Base-by-base conservation (phyloP, 106 monocot genomes). In the Amphibolis antarctica region DNA sequence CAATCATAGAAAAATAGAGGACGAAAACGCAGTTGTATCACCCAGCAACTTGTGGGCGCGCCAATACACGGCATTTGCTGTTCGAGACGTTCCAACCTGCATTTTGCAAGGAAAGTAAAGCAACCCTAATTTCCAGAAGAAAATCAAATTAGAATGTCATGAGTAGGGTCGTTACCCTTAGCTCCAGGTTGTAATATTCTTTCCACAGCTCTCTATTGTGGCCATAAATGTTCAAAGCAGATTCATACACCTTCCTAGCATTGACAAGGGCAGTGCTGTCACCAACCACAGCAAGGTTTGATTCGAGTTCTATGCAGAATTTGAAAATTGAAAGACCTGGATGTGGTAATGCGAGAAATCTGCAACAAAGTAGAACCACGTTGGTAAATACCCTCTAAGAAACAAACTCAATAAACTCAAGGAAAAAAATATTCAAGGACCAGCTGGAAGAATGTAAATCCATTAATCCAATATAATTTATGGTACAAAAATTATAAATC, bases 321-420 rank as follows among this genome's bases (percentile, higher is more conserved):
- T 66, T 84, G 29, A 84, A 84, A 46, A 96, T 75, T 53, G 67
- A 53, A 36, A 86, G 76, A 45, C 84, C 82, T 57, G 89, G 94
- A 74, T 46, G 89, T 23, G 94, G 89, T 66, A 96, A 76, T 55
- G 84, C 69, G 12, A 96, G 75, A 66, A 96, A 84, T 65, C 94
- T 96, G 86, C 45, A 67, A 14, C 10, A 43, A 52, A 24, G 26
- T 14, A 56, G n/a, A 0, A 53, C n/a, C 5, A 10, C 18, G 29
- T 26, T 11, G 15, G 58, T 30, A 15, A 30, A 58, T 31, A 17
- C 28, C 28, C 30, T 29, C 26, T 18, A 18, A 17, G 12, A 58
- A 58, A 31, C 17, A 27, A 28, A 17, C 7, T 28, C 28, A 17
- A 30, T n/a, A n/a, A n/a, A n/a, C n/a, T n/a, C n/a, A n/a, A n/a